Evolutionary conservation across 2,329 filamentous ascomycete genomes (phyloP), one percentile per base, ranked within the genome.

Genomic region (Talaromyces sp.): DNA sequence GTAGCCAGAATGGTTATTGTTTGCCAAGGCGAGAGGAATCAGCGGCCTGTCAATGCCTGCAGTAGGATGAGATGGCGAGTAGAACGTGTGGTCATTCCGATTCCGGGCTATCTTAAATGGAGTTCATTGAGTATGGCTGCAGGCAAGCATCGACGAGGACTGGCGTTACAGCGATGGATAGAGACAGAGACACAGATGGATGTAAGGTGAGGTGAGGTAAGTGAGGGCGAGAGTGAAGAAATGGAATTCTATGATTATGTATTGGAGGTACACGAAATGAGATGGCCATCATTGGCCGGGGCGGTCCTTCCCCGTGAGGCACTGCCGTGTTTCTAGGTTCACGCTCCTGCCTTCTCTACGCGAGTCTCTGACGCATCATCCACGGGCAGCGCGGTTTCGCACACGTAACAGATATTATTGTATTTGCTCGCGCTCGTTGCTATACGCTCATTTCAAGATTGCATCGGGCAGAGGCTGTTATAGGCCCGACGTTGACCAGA

Each of bases 61-160:
- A 72, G 59, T 60, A 72, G 63, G 52, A 72, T 68, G 53, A 71
- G 66, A 68, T 72, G 66, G 10, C 66, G 64, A 61, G 68, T 70
- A 18, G 70, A 68, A 59, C 66, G 67, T 66, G 69, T 68, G 61
- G 70, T 72, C 70, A 72, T 72, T 55, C 44, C 30, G 57, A 34
- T 59, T 55, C 64, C 66, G 60, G 23, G 58, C 50, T 57, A 61
- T 62, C 61, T 64, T 63, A 54, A 8, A 23, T 42, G 31, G 57
- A 40, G 18, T 14, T 36, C 14, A 42, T 31, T 31, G 14, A 59
- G 57, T 16, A 40, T 40, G 5, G 16, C 34, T 40, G 23, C 23
- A 23, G 23, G 23, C 23, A 23, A 23, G 23, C 23, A 23, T 23
- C 23, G 23, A 23, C 23, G 23, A 23, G 23, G 23, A 23, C 23